Percentiles rank a stretch among this genome's conserved stretches.
phyloP scores from a whole-genome alignment of 345 rosid genomes.

The Populus davidiana region DNA sequence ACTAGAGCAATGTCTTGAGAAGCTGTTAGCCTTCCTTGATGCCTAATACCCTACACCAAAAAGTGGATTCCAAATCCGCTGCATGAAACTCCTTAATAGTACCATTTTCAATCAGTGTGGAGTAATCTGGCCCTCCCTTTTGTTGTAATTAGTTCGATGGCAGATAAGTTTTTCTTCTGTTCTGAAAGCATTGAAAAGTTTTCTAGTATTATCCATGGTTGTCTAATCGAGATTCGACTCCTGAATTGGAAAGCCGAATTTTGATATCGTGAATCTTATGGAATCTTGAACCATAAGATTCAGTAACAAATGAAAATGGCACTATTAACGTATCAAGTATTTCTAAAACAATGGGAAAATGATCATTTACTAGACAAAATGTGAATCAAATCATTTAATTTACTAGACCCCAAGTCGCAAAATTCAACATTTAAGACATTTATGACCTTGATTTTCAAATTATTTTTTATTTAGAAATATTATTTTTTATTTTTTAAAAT shows the following conservation, averaged over 20 bases:
- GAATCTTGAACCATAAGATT: too few species aligned
- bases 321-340: too few species aligned
- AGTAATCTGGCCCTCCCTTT: not conserved
- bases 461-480: too few species aligned
- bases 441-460: too few species aligned
- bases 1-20: conserved; percentile 21
- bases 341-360: too few species aligned
- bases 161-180: not conserved
- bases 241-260: too few species aligned
- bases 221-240: too few species aligned
- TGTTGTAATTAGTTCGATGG: conserved; percentile 1
- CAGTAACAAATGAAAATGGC: too few species aligned
- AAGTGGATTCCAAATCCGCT: conserved; percentile 3
- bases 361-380: too few species aligned
- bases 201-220: not conserved
- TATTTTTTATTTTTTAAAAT: too few species aligned
- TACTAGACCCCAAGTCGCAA: not conserved
- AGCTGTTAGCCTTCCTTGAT: not conserved
- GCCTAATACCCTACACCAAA: not conserved
- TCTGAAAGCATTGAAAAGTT: not conserved
- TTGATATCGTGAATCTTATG: too few species aligned
- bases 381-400: too few species aligned
- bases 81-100: not conserved
- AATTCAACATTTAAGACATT: not conserved
- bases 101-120: not conserved